Percentiles rank a stretch among this genome's conserved stretches.
Conservation (phyloP, 1,284 basidiomycete species). For the Ustilago tritici region DNA sequence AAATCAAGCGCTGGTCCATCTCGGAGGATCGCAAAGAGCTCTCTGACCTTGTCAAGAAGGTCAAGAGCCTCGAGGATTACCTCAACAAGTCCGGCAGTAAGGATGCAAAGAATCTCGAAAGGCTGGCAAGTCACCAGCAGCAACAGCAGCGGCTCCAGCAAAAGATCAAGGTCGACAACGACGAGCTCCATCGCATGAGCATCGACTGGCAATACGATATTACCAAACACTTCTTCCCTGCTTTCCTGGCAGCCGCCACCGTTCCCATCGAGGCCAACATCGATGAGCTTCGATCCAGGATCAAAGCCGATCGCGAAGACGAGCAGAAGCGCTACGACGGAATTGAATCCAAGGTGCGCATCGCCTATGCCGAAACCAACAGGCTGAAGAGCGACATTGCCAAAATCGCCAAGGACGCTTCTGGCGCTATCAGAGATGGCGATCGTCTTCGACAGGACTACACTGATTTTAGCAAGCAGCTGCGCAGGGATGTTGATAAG, state of each 20-base stretch:
- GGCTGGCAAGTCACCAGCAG: constrained; percentile 15
- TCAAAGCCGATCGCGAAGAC: constrained; percentile 13
- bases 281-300: constrained; percentile 12
- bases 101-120: constrained; percentile 6
- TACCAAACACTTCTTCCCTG: neutral
- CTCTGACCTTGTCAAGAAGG: constrained; percentile 15
- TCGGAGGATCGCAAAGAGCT: constrained; percentile 17
- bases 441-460: constrained; percentile 14
- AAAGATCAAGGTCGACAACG: constrained; percentile 16
- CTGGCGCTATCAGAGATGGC: constrained; percentile 11
- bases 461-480: constrained; percentile 1
- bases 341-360: neutral
- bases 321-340: constrained; percentile 16
- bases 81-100: constrained; percentile 12
- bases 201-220: constrained; percentile 17
- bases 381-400: constrained; percentile 18
- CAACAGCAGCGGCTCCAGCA: constrained; percentile 3
- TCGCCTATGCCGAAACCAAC: constrained; percentile 3
- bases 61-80: constrained; percentile 11
- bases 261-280: constrained; percentile 16
- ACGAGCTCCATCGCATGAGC: constrained; percentile 16
- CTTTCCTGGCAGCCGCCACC: neutral
- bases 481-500: constrained; percentile 30
- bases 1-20: constrained; percentile 20
- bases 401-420: constrained; percentile 17